phyloP scores from a whole-genome alignment of 116 monocot species.

The Posidonia oceanica region DNA sequence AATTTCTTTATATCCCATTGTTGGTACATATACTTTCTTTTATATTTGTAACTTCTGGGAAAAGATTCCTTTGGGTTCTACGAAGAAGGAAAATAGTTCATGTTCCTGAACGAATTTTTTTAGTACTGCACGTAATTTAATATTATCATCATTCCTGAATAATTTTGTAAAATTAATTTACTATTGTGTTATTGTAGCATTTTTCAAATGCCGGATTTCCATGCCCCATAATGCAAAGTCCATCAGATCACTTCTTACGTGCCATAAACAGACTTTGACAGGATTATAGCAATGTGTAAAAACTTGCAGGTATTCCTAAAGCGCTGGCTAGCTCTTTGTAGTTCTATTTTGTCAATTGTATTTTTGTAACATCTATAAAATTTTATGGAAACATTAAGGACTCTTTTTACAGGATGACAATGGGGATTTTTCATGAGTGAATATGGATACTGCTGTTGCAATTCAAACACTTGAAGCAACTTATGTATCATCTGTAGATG shows the following conservation, averaged over 20 bases:
- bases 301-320: conserved; percentile 56
- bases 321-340: background rate
- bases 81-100: no score
- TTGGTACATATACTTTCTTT: conserved; percentile 39
- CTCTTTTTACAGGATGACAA: conserved; percentile 62
- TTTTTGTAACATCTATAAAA: background rate
- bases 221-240: conserved; percentile 99
- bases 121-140: no score
- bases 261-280: conserved; percentile 97
- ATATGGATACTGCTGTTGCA: conserved; percentile 98
- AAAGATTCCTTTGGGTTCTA: background rate
- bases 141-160: background rate
- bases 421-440: conserved; percentile 93
- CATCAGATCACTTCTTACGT: conserved; percentile 94
- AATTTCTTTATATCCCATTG: background rate
- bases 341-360: background rate
- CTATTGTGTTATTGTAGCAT: conserved; percentile 38
- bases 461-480: conserved; percentile 95
- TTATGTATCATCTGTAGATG: conserved; percentile 81
- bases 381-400: background rate
- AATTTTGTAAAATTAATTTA: background rate
- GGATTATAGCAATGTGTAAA: conserved; percentile 96
- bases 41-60: background rate
- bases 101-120: no score
- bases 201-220: no score